These are phyloP conservation scores for Effrenium voratum DNA, from an alignment of 73 alveolate species.

Conservation along the genomic window DNA sequence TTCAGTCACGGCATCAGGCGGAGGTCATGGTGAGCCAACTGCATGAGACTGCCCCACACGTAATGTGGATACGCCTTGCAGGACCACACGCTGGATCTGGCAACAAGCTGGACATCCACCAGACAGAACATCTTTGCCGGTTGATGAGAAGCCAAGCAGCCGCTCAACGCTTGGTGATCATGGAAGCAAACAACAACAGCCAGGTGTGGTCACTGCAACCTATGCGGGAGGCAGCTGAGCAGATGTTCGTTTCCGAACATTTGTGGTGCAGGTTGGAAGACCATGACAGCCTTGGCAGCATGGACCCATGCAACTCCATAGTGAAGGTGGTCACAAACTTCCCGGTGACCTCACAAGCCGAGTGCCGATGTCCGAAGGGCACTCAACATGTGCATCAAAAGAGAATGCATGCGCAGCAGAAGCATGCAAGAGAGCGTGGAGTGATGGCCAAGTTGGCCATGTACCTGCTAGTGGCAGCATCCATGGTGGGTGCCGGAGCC, in stretches of 20 bases:
- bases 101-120: slow-evolving; percentile 5
- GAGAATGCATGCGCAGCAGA: no score
- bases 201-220: slow-evolving; percentile 42
- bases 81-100: slow-evolving; percentile 73
- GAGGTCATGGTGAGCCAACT: neutral
- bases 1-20: neutral
- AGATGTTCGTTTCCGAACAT: neutral
- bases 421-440: no score
- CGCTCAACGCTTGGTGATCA: neutral
- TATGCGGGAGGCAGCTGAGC: neutral
- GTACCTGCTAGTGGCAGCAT: no score
- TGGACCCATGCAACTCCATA: neutral
- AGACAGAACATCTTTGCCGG: neutral
- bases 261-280: slow-evolving; percentile 23
- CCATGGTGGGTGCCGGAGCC: no score
- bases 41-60: neutral
- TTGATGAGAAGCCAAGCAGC: neutral
- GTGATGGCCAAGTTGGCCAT: no score
- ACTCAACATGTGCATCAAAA: neutral
- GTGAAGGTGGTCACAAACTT: neutral
- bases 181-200: slow-evolving; percentile 20
- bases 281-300: neutral
- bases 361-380: neutral
- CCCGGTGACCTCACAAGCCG: neutral
- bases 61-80: slow-evolving; percentile 34